These are phyloP conservation scores for Orbilia ellipsospora DNA, from an alignment of 2,329 filamentous ascomycete species.

Conservation along the genomic window DNA sequence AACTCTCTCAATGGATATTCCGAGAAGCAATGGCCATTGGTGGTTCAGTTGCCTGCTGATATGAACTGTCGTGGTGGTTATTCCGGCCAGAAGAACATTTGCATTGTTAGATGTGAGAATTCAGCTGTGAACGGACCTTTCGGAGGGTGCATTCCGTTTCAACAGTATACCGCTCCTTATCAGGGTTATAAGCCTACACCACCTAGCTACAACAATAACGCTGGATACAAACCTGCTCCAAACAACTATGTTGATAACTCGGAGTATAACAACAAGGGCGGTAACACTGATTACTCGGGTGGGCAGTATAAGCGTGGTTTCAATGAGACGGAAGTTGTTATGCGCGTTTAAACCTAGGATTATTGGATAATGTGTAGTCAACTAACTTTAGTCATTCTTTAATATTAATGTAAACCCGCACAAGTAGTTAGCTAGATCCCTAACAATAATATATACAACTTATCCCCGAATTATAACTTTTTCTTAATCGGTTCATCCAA, in stretches of 20 bases:
- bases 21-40: background rate
- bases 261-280: background rate
- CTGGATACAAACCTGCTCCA: background rate
- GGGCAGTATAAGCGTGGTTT: slow-evolving; percentile 1
- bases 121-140: slow-evolving; percentile 71
- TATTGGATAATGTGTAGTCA: too few relatives aligned
- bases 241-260: background rate
- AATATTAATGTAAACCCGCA: too few relatives aligned
- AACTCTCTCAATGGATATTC: background rate
- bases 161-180: background rate
- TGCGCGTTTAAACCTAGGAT: background rate
- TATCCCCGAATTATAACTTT: too few relatives aligned
- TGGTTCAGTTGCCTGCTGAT: background rate
- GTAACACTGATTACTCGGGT: background rate
- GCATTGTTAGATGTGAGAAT: slow-evolving; percentile 73
- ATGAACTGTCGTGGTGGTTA: slow-evolving; percentile 70
- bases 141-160: slow-evolving; percentile 63
- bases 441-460: too few relatives aligned
- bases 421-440: too few relatives aligned
- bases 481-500: too few relatives aligned
- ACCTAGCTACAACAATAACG: background rate
- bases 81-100: slow-evolving; percentile 70
- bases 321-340: background rate
- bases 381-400: too few relatives aligned
- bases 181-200: background rate